These are phyloP conservation scores for Colletotrichum sublineola DNA, from an alignment of 2,329 filamentous ascomycete species.

Conservation along the genomic window DNA sequence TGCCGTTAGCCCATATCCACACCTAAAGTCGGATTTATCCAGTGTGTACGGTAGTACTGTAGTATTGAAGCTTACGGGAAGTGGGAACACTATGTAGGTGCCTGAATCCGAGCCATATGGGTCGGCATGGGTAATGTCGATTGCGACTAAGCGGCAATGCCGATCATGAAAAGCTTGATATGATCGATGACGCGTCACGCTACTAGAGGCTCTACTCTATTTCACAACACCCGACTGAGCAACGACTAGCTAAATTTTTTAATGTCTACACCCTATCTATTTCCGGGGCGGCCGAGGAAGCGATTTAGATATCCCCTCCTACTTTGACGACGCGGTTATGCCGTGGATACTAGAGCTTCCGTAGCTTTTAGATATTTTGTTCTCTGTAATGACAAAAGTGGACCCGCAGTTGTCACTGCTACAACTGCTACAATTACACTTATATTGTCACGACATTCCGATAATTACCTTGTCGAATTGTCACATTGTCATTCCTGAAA, in stretches of 20 bases:
- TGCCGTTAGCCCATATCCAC: too few relatives aligned
- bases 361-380: not conserved
- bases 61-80: slow-evolving; percentile 1
- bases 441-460: too few relatives aligned
- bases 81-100: slow-evolving; percentile 23
- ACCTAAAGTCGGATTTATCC: too few relatives aligned
- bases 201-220: not conserved
- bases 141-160: not conserved
- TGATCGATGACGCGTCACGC: slow-evolving; percentile 20
- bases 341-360: not conserved
- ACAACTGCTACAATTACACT: too few relatives aligned
- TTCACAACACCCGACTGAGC: not conserved
- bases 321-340: not conserved
- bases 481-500: too few relatives aligned
- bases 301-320: not conserved
- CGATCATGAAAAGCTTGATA: too few relatives aligned
- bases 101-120: slow-evolving; percentile 22
- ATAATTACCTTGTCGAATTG: too few relatives aligned
- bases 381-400: too few relatives aligned
- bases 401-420: too few relatives aligned
- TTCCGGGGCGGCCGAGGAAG: not conserved
- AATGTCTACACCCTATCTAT: not conserved
- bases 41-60: too few relatives aligned
- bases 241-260: not conserved
- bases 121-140: slow-evolving; percentile 1